Conservation (phyloP, 208 protist genomes). For the Trypanosoma brucei region DNA sequence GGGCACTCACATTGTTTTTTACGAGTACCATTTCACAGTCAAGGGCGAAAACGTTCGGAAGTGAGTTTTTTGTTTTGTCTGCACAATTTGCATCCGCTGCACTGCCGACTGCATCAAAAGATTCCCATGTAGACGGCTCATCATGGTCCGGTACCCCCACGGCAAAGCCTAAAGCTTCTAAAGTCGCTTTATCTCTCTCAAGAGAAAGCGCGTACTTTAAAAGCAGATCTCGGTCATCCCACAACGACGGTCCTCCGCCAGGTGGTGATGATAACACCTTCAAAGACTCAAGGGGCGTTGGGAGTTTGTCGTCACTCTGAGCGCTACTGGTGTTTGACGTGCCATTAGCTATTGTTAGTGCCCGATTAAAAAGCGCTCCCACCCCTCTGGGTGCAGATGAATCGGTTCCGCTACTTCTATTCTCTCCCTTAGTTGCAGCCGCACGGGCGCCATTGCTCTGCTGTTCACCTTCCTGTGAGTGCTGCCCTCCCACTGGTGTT, state of each 20-base stretch:
- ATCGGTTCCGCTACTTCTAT: neutral
- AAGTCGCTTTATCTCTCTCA: conserved; percentile 24
- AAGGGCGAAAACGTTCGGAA: conserved; percentile 54
- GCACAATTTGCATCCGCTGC: neutral
- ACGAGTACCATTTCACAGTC: conserved; percentile 93
- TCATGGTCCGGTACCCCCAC: conserved; percentile 25
- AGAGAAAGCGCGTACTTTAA: conserved; percentile 52
- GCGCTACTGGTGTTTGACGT: neutral
- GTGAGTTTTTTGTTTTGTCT: neutral
- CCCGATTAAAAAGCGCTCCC: conserved; percentile 17
- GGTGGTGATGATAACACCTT: neutral
- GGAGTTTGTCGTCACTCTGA: neutral
- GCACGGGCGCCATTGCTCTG: neutral
- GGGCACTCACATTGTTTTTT: conserved; percentile 37
- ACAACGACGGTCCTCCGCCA: conserved; percentile 17
- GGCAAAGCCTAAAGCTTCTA: conserved; percentile 49
- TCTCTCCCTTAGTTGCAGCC: conserved; percentile 3
- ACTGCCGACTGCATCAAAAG: neutral
- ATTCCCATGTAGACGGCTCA: conserved; percentile 15
- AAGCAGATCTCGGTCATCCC: conserved; percentile 27
- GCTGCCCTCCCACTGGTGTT: conserved; percentile 7
- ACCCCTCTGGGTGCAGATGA: conserved; percentile 13
- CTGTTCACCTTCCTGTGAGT: neutral
- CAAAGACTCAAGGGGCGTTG: neutral
- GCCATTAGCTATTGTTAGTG: conserved; percentile 19